phyloP scores from a whole-genome alignment of 495 filamentous ascomycete species.

The Apodospora peruviana region DNA sequence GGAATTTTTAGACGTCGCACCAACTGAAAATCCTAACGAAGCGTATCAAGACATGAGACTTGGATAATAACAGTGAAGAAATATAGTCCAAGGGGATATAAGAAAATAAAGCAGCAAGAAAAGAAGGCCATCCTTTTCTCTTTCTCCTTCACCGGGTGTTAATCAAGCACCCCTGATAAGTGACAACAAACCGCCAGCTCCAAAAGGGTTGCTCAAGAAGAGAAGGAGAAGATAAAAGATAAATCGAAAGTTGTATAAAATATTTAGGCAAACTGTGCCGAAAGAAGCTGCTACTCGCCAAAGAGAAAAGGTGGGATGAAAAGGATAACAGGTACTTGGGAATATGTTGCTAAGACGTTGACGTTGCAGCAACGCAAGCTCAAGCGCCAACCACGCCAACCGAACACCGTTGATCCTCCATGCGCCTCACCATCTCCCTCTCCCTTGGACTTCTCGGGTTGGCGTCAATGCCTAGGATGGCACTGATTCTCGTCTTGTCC shows the following conservation, averaged over 20 bases:
- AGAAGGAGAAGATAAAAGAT: slow-evolving; percentile 4
- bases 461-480: slow-evolving; percentile 49
- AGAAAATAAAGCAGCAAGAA: slow-evolving; percentile 5
- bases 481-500: slow-evolving; percentile 50
- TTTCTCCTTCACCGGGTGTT: background rate
- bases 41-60: no score
- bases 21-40: no score
- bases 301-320: background rate
- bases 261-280: no score
- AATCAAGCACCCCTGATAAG: slow-evolving; percentile 5
- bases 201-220: slow-evolving; percentile 9
- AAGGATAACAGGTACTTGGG: no score
- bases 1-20: no score
- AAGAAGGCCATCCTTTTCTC: background rate
- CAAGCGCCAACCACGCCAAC: slow-evolving; percentile 20
- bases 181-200: slow-evolving; percentile 4
- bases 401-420: slow-evolving; percentile 38
- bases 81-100: background rate
- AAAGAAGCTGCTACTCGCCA: background rate
- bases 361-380: no score
- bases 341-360: no score
- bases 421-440: slow-evolving; percentile 44
- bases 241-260: background rate
- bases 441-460: slow-evolving; percentile 49
- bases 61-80: no score